Evolutionary conservation across 495 filamentous ascomycete species (phyloP).

Genomic region (Amphirosellinia nigrospora): DNA sequence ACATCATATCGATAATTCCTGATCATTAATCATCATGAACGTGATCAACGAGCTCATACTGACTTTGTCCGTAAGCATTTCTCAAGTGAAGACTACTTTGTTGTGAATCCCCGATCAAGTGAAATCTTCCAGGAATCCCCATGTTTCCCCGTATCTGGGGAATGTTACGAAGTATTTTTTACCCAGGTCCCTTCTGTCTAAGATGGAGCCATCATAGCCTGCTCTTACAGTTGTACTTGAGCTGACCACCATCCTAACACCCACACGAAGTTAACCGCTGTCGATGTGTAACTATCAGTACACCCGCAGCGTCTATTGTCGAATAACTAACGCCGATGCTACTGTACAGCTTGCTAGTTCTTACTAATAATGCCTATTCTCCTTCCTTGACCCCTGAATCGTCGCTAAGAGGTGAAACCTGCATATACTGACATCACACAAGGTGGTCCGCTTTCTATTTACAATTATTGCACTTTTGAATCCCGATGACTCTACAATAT

Average conservation of each 20-base stretch:
- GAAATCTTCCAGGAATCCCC: background rate
- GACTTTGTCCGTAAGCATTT: background rate
- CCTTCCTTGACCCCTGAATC: constrained; percentile 1
- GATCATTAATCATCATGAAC: background rate
- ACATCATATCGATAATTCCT: background rate
- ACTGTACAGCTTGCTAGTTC: constrained; percentile 9
- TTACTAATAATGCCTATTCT: constrained; percentile 5
- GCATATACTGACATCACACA: background rate
- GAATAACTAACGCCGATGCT: constrained; percentile 14
- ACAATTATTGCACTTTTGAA: background rate
- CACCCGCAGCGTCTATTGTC: constrained; percentile 2
- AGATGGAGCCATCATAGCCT: background rate
- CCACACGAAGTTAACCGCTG: constrained; percentile 5
- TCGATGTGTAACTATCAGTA: constrained; percentile 12
- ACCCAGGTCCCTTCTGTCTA: background rate
- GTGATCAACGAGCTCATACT: background rate
- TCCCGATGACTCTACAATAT: background rate
- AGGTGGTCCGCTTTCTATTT: background rate
- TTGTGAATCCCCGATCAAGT: background rate
- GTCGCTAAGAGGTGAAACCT: background rate
- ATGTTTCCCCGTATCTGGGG: background rate
- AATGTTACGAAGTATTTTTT: background rate
- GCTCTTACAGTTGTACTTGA: background rate
- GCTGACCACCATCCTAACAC: constrained; percentile 10
- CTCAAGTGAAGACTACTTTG: background rate